phyloP scores from a whole-genome alignment of 2,329 filamentous ascomycete genomes.

The Fusarium penzigii region DNA sequence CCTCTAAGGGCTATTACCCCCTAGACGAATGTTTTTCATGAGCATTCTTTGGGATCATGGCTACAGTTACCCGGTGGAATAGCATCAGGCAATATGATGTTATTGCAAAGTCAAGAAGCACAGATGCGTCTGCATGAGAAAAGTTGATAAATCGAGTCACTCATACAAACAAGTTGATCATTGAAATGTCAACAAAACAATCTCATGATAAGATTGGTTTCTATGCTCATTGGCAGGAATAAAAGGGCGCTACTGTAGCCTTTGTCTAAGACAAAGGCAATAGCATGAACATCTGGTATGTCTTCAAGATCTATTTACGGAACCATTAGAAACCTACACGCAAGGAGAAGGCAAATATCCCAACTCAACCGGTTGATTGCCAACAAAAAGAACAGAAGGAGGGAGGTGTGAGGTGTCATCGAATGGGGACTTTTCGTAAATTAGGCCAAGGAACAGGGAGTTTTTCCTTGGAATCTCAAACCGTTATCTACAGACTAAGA shows the following conservation, averaged over 20 bases:
- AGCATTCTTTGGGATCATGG: no score
- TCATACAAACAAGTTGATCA: no score
- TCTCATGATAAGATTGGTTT: no score
- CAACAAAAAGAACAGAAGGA: neutral
- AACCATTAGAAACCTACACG: conserved; percentile 8
- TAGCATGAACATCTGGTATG: conserved; percentile 10
- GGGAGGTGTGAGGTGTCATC: neutral
- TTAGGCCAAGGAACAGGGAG: neutral
- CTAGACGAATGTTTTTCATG: no score
- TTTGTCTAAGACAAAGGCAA: conserved; percentile 5
- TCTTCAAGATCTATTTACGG: conserved; percentile 9
- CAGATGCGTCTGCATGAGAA: no score
- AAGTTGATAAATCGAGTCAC: no score
- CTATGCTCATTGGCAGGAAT: neutral
- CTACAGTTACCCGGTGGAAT: no score
- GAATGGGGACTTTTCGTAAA: neutral
- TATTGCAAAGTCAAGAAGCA: no score
- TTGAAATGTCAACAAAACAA: neutral
- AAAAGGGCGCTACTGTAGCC: conserved; percentile 2
- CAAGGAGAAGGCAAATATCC: conserved; percentile 1
- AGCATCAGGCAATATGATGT: no score
- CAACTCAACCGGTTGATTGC: neutral
- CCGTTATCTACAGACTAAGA: neutral
- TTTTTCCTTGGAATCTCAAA: neutral
- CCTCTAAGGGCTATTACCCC: no score